Conservation (phyloP, 2,329 filamentous ascomycete genomes). For the Ophiosphaerella herpotricha region DNA sequence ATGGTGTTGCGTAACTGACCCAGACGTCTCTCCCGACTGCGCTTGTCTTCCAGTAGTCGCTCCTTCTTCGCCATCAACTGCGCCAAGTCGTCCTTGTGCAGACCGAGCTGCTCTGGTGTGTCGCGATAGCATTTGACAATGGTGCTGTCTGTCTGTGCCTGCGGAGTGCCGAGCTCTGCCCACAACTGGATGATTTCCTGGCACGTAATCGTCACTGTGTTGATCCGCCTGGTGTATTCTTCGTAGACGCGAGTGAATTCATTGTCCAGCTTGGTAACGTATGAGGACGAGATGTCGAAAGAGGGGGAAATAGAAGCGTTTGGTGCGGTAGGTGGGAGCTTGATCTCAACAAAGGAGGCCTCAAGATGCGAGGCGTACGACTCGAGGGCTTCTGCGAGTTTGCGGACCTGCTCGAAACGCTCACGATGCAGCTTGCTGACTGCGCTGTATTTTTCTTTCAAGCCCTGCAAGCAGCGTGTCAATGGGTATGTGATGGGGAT, state of each 20-base stretch:
- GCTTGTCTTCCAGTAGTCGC: constrained; percentile 86
- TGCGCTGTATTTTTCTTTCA: constrained; percentile 85
- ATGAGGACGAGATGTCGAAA: constrained; percentile 91
- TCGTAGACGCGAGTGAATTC: constrained; percentile 97
- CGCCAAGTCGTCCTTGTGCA: constrained; percentile 83
- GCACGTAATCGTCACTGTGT: constrained; percentile 72
- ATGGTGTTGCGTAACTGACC: constrained; percentile 77
- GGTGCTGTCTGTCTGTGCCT: constrained; percentile 83
- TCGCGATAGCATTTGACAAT: constrained; percentile 92
- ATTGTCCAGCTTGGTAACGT: constrained; percentile 81
- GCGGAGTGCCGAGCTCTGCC: constrained; percentile 92
- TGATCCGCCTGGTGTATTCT: constrained; percentile 86
- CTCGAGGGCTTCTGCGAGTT: constrained; percentile 89
- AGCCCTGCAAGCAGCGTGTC: constrained; percentile 72
- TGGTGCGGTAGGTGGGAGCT: constrained; percentile 79
- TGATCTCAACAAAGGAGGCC: constrained; percentile 80
- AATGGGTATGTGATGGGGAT: constrained; percentile 83
- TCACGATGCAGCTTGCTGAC: constrained; percentile 84
- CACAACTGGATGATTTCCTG: constrained; percentile 92
- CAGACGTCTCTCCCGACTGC: constrained; percentile 75
- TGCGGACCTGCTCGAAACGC: constrained; percentile 93
- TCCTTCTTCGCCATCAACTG: constrained; percentile 76
- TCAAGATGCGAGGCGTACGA: constrained; percentile 97
- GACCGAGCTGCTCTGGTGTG: constrained; percentile 87
- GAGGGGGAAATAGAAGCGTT: constrained; percentile 76